Evolutionary conservation across 2,329 filamentous ascomycete genomes (phyloP).

Genomic region (Apiospora malaysiana): DNA sequence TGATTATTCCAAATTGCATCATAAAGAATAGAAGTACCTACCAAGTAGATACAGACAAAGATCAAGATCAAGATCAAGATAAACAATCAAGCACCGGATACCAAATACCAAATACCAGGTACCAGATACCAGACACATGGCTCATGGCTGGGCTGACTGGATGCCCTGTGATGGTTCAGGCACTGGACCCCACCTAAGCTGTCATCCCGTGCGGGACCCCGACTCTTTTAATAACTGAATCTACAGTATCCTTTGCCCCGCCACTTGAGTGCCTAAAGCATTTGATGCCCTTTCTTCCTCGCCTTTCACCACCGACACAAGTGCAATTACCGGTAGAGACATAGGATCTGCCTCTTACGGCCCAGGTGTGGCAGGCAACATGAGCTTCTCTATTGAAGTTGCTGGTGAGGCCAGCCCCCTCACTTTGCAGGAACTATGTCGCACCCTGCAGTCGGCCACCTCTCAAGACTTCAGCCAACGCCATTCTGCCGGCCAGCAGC

Average conservation of each 20-base stretch:
- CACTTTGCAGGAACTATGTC: conserved; percentile 66
- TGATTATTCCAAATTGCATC: too few relatives aligned
- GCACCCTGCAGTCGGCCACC: conserved; percentile 67
- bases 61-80: too few relatives aligned
- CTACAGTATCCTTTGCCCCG: not conserved
- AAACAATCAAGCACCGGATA: too few relatives aligned
- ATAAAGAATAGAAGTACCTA: too few relatives aligned
- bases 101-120: too few relatives aligned
- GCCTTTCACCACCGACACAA: not conserved
- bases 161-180: too few relatives aligned
- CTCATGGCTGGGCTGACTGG: too few relatives aligned
- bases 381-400: conserved; percentile 78
- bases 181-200: conserved; percentile 8
- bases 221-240: not conserved
- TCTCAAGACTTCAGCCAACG: conserved; percentile 67
- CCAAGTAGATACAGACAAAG: too few relatives aligned
- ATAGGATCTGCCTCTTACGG: not conserved
- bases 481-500: conserved; percentile 72
- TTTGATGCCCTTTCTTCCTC: not conserved
- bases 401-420: conserved; percentile 81
- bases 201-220: conserved; percentile 10
- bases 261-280: not conserved
- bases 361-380: conserved; percentile 40
- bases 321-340: not conserved
- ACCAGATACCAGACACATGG: too few relatives aligned